Conservation (phyloP, 345 rosid species). For the Eucalyptus dawsonii region DNA sequence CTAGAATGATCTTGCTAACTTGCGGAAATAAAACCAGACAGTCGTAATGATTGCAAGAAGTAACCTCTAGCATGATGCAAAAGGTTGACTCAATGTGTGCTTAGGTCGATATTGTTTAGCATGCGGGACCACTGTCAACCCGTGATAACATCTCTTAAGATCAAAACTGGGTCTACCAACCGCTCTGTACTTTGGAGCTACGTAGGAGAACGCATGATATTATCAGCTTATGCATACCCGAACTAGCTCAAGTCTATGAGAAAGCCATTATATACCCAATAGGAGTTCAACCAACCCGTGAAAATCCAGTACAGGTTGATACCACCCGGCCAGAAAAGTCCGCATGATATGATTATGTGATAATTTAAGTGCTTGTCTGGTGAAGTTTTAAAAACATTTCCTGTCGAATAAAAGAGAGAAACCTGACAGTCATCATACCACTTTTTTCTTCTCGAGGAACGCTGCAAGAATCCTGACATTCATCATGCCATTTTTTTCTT, state of each 20-base stretch:
- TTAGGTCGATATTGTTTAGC: not conserved
- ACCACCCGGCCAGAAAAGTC: not conserved
- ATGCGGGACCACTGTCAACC: not conserved
- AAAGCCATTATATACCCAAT: too few relatives aligned
- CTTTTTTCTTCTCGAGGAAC: not conserved
- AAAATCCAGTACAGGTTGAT: not conserved
- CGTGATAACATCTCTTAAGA: not conserved
- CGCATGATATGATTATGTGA: not conserved
- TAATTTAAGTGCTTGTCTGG: not conserved
- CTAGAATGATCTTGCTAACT: not conserved
- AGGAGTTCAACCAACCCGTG: too few relatives aligned
- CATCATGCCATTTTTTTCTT: not conserved
- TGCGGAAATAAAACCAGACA: not conserved
- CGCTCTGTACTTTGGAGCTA: not conserved
- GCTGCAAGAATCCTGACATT: not conserved
- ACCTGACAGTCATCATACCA: not conserved
- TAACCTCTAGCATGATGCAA: not conserved
- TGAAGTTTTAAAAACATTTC: not conserved
- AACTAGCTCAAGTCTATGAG: too few relatives aligned
- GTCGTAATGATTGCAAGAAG: not conserved
- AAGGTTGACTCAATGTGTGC: not conserved
- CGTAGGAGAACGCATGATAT: not conserved
- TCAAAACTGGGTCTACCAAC: not conserved
- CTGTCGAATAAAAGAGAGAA: not conserved
- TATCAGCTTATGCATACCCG: not conserved